phyloP scores from a whole-genome alignment of 768 basidiomycete genomes.

The Hypholoma fasciculare region DNA sequence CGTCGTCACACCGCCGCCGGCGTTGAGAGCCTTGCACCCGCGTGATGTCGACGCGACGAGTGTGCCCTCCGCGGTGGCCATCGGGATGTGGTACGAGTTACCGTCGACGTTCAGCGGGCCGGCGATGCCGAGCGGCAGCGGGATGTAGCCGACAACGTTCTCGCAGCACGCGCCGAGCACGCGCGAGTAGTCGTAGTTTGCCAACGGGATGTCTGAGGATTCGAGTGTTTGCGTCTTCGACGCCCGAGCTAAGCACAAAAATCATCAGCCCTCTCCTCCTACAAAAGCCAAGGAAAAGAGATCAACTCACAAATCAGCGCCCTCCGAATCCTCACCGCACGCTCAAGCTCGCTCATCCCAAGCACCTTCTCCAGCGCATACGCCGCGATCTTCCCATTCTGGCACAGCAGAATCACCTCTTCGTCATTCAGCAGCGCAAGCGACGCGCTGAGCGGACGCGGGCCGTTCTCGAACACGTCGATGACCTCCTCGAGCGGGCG shows the following conservation, averaged over 20 bases:
- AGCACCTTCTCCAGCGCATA: slow-evolving; percentile 95
- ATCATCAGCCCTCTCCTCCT: background rate
- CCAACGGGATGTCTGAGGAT: slow-evolving; percentile 75
- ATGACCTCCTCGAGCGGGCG: slow-evolving; percentile 78
- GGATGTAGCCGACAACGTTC: slow-evolving; percentile 97
- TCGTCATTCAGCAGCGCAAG: slow-evolving; percentile 80
- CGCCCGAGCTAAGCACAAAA: slow-evolving; percentile 67
- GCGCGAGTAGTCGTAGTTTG: slow-evolving; percentile 88
- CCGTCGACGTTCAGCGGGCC: slow-evolving; percentile 94
- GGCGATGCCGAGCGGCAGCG: slow-evolving; percentile 93
- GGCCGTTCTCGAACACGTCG: slow-evolving; percentile 75
- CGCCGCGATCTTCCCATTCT: slow-evolving; percentile 91
- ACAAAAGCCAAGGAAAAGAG: slow-evolving; percentile 16
- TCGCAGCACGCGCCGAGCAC: slow-evolving; percentile 98
- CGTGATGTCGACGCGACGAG: slow-evolving; percentile 97
- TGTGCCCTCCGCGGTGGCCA: slow-evolving; percentile 99
- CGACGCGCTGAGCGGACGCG: slow-evolving; percentile 56
- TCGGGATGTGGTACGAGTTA: slow-evolving; percentile 83
- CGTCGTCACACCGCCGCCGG: slow-evolving; percentile 93
- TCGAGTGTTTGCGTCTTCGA: slow-evolving; percentile 86
- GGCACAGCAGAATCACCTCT: slow-evolving; percentile 84
- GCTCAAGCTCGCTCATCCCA: slow-evolving; percentile 64
- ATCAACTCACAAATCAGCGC: slow-evolving; percentile 82
- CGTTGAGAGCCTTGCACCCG: slow-evolving; percentile 97
- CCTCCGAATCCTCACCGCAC: slow-evolving; percentile 85